These are phyloP conservation scores for Fusarium gaditjirri DNA, from an alignment of 2,329 filamentous ascomycete genomes.

Conservation along the genomic window DNA sequence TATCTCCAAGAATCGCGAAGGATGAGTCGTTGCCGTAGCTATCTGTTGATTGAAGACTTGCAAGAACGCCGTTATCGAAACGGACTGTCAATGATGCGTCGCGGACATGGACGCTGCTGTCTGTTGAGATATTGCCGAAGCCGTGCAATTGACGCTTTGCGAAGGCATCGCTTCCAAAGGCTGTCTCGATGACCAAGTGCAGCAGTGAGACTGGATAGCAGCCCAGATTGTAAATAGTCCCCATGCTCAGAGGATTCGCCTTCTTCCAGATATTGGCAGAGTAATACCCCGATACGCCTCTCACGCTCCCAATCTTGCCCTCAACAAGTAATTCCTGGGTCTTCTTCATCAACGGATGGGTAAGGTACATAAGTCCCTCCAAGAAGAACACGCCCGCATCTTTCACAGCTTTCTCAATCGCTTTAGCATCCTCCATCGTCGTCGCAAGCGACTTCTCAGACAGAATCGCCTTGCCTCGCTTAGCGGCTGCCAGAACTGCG, in stretches of 20 bases:
- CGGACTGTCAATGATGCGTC: conserved; percentile 14
- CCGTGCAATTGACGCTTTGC: not conserved
- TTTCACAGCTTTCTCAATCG: not conserved
- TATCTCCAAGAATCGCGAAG: not conserved
- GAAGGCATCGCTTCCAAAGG: not conserved
- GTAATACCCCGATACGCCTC: conserved; percentile 6
- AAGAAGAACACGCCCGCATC: not conserved
- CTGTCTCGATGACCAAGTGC: not conserved
- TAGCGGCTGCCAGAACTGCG: conserved; percentile 13
- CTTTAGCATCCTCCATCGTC: not conserved
- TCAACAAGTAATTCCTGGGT: not conserved
- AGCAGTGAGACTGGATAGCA: conserved; percentile 11
- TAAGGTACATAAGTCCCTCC: conserved; percentile 9
- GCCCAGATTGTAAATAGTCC: not conserved
- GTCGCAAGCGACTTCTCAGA: conserved; percentile 16
- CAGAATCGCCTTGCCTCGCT: conserved; percentile 15
- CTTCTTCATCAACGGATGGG: conserved; percentile 7
- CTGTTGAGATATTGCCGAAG: not conserved
- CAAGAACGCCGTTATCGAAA: conserved; percentile 1
- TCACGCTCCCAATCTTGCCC: not conserved
- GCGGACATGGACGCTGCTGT: not conserved
- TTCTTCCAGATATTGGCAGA: conserved; percentile 20
- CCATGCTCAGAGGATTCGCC: conserved; percentile 14
- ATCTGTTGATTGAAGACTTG: conserved; percentile 10
- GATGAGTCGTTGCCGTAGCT: conserved; percentile 14